These are phyloP conservation scores for Entamoeba dispar DNA, from an alignment of 208 protist genomes.

Conservation along the genomic window DNA sequence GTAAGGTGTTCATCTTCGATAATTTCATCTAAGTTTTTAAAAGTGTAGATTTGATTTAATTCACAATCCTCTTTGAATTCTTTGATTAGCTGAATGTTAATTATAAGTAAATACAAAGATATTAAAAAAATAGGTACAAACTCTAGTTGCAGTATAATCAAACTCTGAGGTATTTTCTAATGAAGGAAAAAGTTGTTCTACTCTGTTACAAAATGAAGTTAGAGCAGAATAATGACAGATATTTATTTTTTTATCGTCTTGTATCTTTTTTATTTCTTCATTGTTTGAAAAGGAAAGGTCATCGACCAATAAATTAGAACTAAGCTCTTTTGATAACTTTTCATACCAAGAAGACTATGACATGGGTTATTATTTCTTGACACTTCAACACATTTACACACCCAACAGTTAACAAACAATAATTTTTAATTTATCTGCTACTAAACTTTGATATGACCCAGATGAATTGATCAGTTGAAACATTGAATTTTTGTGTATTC, in stretches of 20 bases:
- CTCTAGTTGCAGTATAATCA: not conserved
- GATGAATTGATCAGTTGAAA: not conserved
- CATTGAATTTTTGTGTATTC: not conserved
- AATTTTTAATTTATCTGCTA: not conserved
- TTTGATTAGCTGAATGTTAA: not conserved
- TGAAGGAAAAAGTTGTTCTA: not conserved
- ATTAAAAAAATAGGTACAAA: not conserved
- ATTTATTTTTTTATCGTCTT: not conserved
- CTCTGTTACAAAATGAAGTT: not conserved
- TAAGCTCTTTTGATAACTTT: not conserved
- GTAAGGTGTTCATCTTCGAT: not conserved
- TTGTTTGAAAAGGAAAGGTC: not conserved
- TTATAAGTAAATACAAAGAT: too few relatives aligned
- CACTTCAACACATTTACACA: not conserved
- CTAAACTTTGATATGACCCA: not conserved
- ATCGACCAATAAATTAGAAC: not conserved
- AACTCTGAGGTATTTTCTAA: not conserved
- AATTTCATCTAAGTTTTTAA: not conserved
- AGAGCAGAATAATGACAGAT: not conserved
- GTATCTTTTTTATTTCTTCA: not conserved
- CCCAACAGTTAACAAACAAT: not conserved
- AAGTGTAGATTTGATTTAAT: not conserved
- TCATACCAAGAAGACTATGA: not conserved
- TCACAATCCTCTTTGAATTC: not conserved
- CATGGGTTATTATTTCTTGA: not conserved